Base-by-base conservation (phyloP, 2,329 filamentous ascomycete species). In the Fusarium sp. region DNA sequence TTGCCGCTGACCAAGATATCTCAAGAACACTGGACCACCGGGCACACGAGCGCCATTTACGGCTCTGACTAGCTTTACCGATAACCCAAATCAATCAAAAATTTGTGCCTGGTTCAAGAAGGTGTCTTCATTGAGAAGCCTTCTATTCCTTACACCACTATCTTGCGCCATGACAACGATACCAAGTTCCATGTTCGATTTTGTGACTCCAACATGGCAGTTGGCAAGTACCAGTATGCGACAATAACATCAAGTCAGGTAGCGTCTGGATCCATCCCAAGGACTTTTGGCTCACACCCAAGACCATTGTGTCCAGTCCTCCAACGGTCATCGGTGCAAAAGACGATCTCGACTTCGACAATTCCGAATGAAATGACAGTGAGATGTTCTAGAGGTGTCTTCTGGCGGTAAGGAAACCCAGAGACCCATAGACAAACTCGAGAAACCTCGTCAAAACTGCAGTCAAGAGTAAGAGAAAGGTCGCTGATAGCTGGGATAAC, bases 221-320 rank as follows among this genome's bases (percentile, higher is more conserved):
- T 76, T 79, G 90, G 27, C 78, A 84, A 3, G 86, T 89, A 0
- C 82, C 95, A 5, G 87, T 88, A 18, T 82, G 80, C 0, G 91
- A 90, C 35, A 95, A 95, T 77, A 85, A 86, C 6, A 90, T 95
- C 76, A 88, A 88, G 48, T 82, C 83, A 3, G 87, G 88, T 9
- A 91, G 94, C 51, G 85, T 93, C 14, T 95, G 92, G 93, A 94
- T 92, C 75, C 77, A 87, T 4, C 84, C 94, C 5, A 93, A 94
- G 51, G 84, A 86, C 69, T 87, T 87, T 60, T 85, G 82, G 1
- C 77, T 88, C 25, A 79, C 91, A 0, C 83, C 93, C 1, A 91
- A 92, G 2, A 93, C 93, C 15, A 93, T 96, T 71, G 87, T 93
- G 38, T 90, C 91, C 0, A 90, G 87, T 52, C 79, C 93, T 4